Evolutionary conservation across 2,329 filamentous ascomycete genomes (phyloP).

Genomic region (Epichloe typhina): DNA sequence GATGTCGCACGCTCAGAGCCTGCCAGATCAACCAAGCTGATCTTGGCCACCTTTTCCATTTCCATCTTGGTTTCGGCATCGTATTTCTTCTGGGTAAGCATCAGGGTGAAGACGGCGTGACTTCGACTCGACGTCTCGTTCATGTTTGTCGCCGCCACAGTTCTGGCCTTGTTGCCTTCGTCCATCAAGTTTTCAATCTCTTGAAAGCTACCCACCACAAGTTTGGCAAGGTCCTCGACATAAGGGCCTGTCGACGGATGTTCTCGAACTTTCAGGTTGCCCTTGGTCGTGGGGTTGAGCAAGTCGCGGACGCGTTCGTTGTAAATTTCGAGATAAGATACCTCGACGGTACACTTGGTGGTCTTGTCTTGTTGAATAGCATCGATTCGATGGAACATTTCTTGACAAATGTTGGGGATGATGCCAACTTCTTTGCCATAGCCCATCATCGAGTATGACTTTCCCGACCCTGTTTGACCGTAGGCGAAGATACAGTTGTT

Average conservation of each 20-base stretch:
- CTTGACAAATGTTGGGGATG: slow-evolving; percentile 90
- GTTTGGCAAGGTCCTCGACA: slow-evolving; percentile 91
- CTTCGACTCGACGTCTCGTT: slow-evolving; percentile 98
- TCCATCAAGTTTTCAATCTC: slow-evolving; percentile 99
- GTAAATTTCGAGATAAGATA: slow-evolving; percentile 98
- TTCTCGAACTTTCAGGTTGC: slow-evolving; percentile 92
- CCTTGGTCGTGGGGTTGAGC: slow-evolving; percentile 88
- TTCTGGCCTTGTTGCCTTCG: slow-evolving; percentile 96
- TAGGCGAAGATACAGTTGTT: slow-evolving; percentile 99
- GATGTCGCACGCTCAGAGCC: slow-evolving; percentile 96
- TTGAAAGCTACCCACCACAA: slow-evolving; percentile 82
- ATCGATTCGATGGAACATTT: slow-evolving; percentile 87
- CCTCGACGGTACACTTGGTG: slow-evolving; percentile 83
- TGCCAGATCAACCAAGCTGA: slow-evolving; percentile 92
- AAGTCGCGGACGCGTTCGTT: slow-evolving; percentile 95
- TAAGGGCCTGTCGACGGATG: slow-evolving; percentile 96
- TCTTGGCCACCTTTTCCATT: slow-evolving; percentile 94
- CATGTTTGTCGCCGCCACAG: slow-evolving; percentile 98
- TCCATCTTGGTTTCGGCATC: slow-evolving; percentile 93
- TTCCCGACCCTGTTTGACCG: slow-evolving; percentile 94
- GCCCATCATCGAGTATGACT: slow-evolving; percentile 99
- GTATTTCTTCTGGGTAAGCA: slow-evolving; percentile 83
- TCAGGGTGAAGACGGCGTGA: slow-evolving; percentile 94
- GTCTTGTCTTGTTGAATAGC: slow-evolving; percentile 58
- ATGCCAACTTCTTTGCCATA: slow-evolving; percentile 93